Percentiles rank a stretch among this genome's conserved stretches.
These are phyloP conservation scores for Diaporthe velutina DNA, from an alignment of 2,329 filamentous ascomycete species.

Conservation along the genomic window DNA sequence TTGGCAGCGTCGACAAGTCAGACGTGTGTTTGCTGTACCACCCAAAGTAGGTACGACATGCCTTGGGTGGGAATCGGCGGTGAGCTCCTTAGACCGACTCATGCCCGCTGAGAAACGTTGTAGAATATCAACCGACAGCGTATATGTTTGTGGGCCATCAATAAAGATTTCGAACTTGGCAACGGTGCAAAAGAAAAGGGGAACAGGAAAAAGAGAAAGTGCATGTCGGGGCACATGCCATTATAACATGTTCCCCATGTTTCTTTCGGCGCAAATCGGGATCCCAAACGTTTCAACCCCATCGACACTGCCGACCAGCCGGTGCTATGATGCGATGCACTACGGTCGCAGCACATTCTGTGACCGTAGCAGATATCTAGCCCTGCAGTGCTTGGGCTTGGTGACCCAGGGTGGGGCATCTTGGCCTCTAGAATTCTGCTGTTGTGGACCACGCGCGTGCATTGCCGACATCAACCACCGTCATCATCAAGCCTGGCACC, in stretches of 20 bases:
- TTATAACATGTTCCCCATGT: constrained; percentile 20
- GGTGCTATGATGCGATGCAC: constrained; percentile 9
- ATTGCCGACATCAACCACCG: not conserved
- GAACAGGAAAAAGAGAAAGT: not conserved
- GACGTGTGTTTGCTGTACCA: constrained; percentile 6
- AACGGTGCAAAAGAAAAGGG: not conserved
- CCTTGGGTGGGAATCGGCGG: not conserved
- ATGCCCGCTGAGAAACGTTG: not conserved
- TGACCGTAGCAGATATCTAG: constrained; percentile 11
- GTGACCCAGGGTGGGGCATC: not conserved
- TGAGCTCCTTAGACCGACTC: constrained; percentile 18
- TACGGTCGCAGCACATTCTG: not conserved
- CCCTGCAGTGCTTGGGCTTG: constrained; percentile 4
- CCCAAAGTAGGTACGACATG: not conserved
- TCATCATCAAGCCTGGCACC: not conserved
- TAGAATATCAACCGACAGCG: not conserved
- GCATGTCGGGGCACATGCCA: constrained; percentile 11
- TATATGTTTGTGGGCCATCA: not conserved
- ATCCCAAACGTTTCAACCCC: constrained; percentile 25
- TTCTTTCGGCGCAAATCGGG: constrained; percentile 28
- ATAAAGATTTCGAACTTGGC: not conserved
- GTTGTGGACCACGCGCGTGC: not conserved
- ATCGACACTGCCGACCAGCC: constrained; percentile 17
- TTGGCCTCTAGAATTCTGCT: not conserved
- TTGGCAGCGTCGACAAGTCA: constrained; percentile 4